phyloP scores from a whole-genome alignment of 345 rosid genomes.

The Populus euphratica region DNA sequence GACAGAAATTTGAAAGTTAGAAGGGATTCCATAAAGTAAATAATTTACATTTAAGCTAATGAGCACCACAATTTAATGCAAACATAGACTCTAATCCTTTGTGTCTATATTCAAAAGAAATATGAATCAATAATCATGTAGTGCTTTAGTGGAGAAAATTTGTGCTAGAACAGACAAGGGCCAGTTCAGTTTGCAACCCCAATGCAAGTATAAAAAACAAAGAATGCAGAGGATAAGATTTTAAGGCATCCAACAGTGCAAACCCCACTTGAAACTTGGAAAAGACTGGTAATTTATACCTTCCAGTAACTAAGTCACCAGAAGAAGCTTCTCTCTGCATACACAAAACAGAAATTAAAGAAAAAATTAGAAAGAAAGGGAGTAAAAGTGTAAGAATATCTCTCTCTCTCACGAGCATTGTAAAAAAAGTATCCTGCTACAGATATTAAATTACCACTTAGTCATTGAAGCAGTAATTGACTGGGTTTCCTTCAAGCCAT shows the following conservation, averaged over 20 bases:
- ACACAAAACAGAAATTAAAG: neutral
- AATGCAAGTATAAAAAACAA: neutral
- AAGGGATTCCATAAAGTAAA: neutral
- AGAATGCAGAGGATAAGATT: constrained; percentile 4
- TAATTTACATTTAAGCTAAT: neutral
- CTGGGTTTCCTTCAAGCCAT: neutral
- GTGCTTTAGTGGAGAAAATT: neutral
- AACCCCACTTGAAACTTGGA: constrained; percentile 1
- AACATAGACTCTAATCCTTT: neutral
- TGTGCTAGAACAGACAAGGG: neutral
- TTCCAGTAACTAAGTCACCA: constrained; percentile 24
- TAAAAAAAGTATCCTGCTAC: constrained; percentile 6
- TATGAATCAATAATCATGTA: neutral
- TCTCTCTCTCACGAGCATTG: neutral
- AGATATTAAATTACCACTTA: constrained; percentile 3
- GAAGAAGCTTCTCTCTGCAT: constrained; percentile 36
- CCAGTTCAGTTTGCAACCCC: neutral
- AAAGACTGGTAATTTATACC: constrained; percentile 30
- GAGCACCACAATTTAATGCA: neutral
- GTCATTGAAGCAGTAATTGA: constrained; percentile 3
- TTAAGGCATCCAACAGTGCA: neutral
- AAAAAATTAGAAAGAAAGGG: neutral
- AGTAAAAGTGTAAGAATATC: neutral
- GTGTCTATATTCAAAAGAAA: neutral
- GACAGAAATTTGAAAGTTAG: constrained; percentile 19